A percentile compares a stretch with the other conserved stretches of the same genome.
phyloP scores from a whole-genome alignment of 2,329 filamentous ascomycete genomes.

The Fonsecaea erecta region DNA sequence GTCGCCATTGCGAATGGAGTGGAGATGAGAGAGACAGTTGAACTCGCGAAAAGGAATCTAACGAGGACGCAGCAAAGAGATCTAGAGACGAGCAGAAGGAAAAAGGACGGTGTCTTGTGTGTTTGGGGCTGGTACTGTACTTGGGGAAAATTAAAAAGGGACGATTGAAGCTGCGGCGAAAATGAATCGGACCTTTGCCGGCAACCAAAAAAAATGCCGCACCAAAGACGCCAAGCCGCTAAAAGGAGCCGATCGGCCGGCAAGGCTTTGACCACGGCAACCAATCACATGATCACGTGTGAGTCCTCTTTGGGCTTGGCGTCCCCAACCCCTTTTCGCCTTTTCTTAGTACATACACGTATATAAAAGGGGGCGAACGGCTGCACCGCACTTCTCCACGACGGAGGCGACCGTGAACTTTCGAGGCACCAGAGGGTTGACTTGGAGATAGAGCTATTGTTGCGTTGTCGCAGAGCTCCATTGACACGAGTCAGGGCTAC shows the following conservation, averaged over 20 bases:
- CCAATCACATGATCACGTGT: constrained; percentile 15
- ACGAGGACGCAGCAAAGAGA: constrained; percentile 5
- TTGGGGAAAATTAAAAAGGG: neutral
- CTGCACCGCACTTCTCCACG: neutral
- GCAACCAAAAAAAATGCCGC: constrained; percentile 17
- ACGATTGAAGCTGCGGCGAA: constrained; percentile 11
- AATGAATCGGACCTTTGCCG: constrained; percentile 17
- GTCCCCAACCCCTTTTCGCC: neutral
- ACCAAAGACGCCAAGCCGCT: neutral
- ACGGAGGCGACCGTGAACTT: constrained; percentile 12
- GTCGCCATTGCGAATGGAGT: constrained; percentile 46
- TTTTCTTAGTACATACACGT: neutral
- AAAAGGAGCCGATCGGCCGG: constrained; percentile 9
- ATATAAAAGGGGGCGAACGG: neutral
- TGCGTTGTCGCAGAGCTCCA: constrained; percentile 18
- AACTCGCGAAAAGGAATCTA: constrained; percentile 14
- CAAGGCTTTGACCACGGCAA: neutral
- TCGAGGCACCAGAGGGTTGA: constrained; percentile 5
- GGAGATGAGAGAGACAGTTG: constrained; percentile 30
- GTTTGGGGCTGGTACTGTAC: neutral
- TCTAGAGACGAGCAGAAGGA: constrained; percentile 11
- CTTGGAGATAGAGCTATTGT: neutral
- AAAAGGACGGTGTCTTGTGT: constrained; percentile 1
- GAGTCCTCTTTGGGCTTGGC: neutral
- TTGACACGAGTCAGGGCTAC: constrained; percentile 23